phyloP scores from a whole-genome alignment of 495 filamentous ascomycete genomes.

The Terfezia boudieri region DNA sequence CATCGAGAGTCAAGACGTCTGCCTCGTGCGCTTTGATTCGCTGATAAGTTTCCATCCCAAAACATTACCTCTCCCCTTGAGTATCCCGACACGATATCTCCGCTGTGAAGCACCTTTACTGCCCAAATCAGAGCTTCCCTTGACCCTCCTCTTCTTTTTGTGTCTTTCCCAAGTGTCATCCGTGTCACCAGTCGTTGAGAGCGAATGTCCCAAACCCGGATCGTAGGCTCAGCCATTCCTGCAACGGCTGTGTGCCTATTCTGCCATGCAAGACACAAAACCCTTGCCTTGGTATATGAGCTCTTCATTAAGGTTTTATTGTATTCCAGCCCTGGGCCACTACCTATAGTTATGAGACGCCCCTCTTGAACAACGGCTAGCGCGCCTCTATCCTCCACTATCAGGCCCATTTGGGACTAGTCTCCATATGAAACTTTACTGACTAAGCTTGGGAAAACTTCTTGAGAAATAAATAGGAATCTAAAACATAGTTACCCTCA shows the following conservation, averaged over 20 bases:
- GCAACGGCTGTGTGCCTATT: constrained; percentile 60
- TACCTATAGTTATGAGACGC: too few relatives aligned
- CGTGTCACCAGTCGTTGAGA: constrained; percentile 48
- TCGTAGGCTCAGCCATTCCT: constrained; percentile 78
- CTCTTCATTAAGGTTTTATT: constrained; percentile 34
- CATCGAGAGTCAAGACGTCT: constrained; percentile 69
- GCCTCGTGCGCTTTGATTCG: constrained; percentile 65
- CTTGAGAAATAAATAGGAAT: too few relatives aligned
- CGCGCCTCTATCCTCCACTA: too few relatives aligned
- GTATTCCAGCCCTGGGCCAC: constrained; percentile 14
- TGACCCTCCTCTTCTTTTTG: constrained; percentile 30
- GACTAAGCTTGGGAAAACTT: too few relatives aligned
- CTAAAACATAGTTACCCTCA: too few relatives aligned
- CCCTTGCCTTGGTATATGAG: constrained; percentile 57
- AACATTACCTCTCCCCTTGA: constrained; percentile 81
- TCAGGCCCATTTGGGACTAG: too few relatives aligned
- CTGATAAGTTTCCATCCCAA: constrained; percentile 87
- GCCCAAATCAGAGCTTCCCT: constrained; percentile 84
- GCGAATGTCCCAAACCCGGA: constrained; percentile 71
- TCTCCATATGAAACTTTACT: too few relatives aligned
- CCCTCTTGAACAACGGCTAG: too few relatives aligned
- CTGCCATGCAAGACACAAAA: constrained; percentile 77
- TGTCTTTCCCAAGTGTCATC: constrained; percentile 65
- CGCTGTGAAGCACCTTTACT: constrained; percentile 63
- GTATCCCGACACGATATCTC: constrained; percentile 82